Conservation (phyloP, 305 asterid genomes). For the Vinca major region DNA sequence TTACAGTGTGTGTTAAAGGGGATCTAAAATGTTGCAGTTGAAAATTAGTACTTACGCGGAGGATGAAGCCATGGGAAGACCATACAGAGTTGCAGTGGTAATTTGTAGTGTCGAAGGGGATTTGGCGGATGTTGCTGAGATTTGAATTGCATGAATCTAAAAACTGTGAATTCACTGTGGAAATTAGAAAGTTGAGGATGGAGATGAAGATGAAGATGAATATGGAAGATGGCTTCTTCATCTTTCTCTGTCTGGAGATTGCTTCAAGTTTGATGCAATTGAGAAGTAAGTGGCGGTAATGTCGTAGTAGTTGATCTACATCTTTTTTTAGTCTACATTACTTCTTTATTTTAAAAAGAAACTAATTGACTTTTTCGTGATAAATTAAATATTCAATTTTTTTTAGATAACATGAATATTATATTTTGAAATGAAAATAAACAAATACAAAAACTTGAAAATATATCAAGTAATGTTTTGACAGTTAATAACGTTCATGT, state of each 20-base stretch:
- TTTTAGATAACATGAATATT: too few species aligned
- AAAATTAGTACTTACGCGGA: conserved; percentile 39
- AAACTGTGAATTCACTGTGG: conserved; percentile 36
- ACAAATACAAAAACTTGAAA: too few species aligned
- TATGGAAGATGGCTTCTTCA: conserved; percentile 19
- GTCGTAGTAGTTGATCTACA: too few species aligned
- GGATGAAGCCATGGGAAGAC: conserved; percentile 47
- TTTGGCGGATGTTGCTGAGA: conserved; percentile 26
- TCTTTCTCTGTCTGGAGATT: conserved; percentile 3
- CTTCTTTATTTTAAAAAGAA: too few species aligned
- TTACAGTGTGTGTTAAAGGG: too few species aligned
- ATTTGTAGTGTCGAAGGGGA: conserved; percentile 47
- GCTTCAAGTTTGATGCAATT: background rate
- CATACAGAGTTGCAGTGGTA: conserved; percentile 54
- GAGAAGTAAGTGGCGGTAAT: background rate
- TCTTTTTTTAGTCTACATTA: too few species aligned
- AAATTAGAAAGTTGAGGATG: conserved; percentile 12
- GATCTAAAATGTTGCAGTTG: too few species aligned
- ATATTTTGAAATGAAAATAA: too few species aligned
- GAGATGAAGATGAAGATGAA: conserved; percentile 8
- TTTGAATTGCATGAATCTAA: conserved; percentile 52
- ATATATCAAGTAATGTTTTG: too few species aligned
- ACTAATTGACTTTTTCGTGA: too few species aligned
- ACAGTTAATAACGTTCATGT: too few species aligned
- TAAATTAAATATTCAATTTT: too few species aligned